Conservation (phyloP, 2,329 filamentous ascomycete genomes). For the Paraconiothyrium sp. region DNA sequence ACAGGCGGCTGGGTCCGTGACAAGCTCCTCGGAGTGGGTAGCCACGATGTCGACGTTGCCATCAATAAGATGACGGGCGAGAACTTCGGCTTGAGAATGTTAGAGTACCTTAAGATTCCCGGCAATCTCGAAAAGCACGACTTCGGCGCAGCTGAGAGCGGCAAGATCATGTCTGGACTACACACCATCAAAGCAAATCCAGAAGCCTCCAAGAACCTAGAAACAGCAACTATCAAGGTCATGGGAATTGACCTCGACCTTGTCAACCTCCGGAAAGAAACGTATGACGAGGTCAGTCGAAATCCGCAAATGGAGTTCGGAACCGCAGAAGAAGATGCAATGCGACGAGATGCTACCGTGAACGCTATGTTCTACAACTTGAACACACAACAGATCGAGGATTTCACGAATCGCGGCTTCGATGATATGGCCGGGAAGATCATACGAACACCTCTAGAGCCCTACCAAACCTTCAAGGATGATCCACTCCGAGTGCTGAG, state of each 20-base stretch:
- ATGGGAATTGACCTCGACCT: slow-evolving; percentile 91
- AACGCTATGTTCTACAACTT: slow-evolving; percentile 98
- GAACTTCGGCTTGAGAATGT: slow-evolving; percentile 74
- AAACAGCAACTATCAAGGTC: slow-evolving; percentile 86
- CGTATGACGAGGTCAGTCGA: slow-evolving; percentile 85
- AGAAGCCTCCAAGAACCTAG: slow-evolving; percentile 95
- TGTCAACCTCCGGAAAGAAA: slow-evolving; percentile 93
- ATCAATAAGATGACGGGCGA: slow-evolving; percentile 88
- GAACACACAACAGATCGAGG: slow-evolving; percentile 79
- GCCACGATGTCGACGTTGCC: slow-evolving; percentile 84
- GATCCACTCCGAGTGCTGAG: slow-evolving; percentile 89
- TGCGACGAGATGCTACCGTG: slow-evolving; percentile 89
- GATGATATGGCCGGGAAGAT: slow-evolving; percentile 75
- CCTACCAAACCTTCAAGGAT: slow-evolving; percentile 91
- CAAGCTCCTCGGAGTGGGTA: slow-evolving; percentile 76
- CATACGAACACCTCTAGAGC: slow-evolving; percentile 86
- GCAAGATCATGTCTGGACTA: slow-evolving; percentile 73
- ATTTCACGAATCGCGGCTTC: slow-evolving; percentile 80
- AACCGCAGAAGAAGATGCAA: slow-evolving; percentile 87
- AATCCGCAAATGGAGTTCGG: slow-evolving; percentile 95
- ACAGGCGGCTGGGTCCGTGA: slow-evolving; percentile 90
- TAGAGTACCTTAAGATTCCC: slow-evolving; percentile 71
- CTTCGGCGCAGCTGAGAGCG: slow-evolving; percentile 56
- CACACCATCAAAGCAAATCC: slow-evolving; percentile 93
- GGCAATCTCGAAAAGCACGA: slow-evolving; percentile 70